Evolutionary conservation across 1,139 yeast species (phyloP).

Genomic region (Meyerozyma sp.): DNA sequence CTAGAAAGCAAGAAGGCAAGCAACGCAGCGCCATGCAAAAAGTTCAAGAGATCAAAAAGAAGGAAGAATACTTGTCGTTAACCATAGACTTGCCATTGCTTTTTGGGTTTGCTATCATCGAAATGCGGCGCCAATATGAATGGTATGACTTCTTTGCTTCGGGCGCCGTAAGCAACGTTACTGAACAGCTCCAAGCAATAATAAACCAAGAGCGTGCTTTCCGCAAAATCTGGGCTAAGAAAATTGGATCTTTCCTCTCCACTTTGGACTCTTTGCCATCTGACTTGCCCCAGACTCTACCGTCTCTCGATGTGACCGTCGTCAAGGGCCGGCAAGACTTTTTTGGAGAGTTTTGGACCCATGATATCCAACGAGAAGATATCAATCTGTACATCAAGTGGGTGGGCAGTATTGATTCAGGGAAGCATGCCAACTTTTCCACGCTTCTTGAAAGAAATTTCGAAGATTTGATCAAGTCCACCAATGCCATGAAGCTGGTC

Average conservation of each 20-base stretch:
- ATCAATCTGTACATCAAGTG: constrained; percentile 29
- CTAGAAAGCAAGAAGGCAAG: constrained; percentile 1
- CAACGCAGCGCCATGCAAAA: constrained; percentile 13
- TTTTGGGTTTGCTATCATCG: constrained; percentile 74
- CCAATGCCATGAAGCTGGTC: constrained; percentile 33
- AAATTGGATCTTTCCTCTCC: constrained; percentile 46
- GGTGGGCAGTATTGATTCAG: constrained; percentile 17
- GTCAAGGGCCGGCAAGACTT: constrained; percentile 16
- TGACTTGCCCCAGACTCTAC: constrained; percentile 19
- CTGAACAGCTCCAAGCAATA: constrained; percentile 55
- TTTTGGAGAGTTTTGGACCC: constrained; percentile 19
- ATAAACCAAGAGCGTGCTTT: constrained; percentile 54
- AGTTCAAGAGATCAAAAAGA: constrained; percentile 26
- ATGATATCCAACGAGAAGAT: constrained; percentile 35
- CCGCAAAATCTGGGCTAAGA: constrained; percentile 60
- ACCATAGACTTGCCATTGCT: constrained; percentile 75
- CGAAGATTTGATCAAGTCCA: constrained; percentile 38
- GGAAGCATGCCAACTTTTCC: constrained; percentile 21
- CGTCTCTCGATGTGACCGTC: constrained; percentile 38
- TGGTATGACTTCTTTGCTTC: constrained; percentile 59
- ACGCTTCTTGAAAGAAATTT: constrained; percentile 42
- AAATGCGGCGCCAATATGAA: constrained; percentile 59
- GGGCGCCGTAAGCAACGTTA: constrained; percentile 44
- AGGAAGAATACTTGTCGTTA: constrained; percentile 44
- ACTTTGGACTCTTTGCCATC: constrained; percentile 21